These are phyloP conservation scores for Fusarium bactridioides DNA, from an alignment of 2,329 filamentous ascomycete species.

Conservation along the genomic window DNA sequence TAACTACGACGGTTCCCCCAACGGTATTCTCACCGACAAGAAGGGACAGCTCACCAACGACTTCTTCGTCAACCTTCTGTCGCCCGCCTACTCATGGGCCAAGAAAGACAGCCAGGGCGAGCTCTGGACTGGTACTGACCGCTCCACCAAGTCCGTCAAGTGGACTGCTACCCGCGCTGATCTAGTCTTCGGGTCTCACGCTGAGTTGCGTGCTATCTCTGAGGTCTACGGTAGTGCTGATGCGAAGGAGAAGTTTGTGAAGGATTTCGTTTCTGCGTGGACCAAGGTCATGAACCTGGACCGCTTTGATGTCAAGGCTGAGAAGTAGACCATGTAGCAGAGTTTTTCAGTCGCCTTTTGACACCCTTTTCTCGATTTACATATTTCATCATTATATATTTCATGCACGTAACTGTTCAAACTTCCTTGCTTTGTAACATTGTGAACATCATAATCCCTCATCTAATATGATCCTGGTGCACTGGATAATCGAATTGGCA, in stretches of 20 bases:
- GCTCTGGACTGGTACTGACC: constrained; percentile 69
- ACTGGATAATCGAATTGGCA: not conserved
- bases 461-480: no score
- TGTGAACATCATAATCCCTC: not conserved
- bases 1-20: constrained; percentile 74
- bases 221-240: constrained; percentile 74
- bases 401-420: not conserved
- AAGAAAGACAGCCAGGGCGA: constrained; percentile 58
- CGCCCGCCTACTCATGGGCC: constrained; percentile 69
- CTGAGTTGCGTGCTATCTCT: constrained; percentile 74
- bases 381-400: constrained; percentile 2
- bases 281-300: constrained; percentile 79
- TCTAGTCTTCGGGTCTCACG: constrained; percentile 76
- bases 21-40: constrained; percentile 73
- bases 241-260: constrained; percentile 68
- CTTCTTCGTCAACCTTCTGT: constrained; percentile 83
- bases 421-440: fast-evolving
- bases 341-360: not conserved
- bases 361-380: not conserved
- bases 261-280: constrained; percentile 77
- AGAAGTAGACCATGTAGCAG: not conserved
- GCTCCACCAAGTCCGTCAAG: constrained; percentile 70
- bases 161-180: constrained; percentile 75
- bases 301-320: constrained; percentile 63
- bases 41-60: constrained; percentile 78